Conservation (phyloP, 2,329 filamentous ascomycete genomes). For the Phaeosphaeria sp. region DNA sequence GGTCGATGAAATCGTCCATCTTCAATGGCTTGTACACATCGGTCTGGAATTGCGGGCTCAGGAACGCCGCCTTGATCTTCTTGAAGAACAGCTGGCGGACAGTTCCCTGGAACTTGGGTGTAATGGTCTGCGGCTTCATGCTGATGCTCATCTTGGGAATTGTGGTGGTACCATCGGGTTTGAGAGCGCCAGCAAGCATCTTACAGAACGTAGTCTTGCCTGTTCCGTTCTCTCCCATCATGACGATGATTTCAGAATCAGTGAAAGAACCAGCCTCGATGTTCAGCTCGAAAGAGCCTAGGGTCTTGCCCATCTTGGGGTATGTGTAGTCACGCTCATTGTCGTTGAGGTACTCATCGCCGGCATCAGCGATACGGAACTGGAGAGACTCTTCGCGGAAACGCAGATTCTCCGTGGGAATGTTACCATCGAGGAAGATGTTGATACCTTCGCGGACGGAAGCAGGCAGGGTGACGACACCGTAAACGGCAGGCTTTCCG, state of each 20-base stretch:
- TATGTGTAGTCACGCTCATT: slow-evolving; percentile 86
- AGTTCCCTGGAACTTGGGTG: slow-evolving; percentile 95
- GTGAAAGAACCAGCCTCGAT: slow-evolving; percentile 89
- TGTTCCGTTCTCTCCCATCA: slow-evolving; percentile 99
- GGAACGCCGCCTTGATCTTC: slow-evolving; percentile 96
- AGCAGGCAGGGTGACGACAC: slow-evolving; percentile 93
- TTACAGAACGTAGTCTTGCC: slow-evolving; percentile 99
- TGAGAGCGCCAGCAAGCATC: slow-evolving; percentile 89
- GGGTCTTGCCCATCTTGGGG: slow-evolving; percentile 89
- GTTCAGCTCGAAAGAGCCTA: slow-evolving; percentile 84
- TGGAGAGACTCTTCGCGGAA: slow-evolving; percentile 97
- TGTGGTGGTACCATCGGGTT: slow-evolving; percentile 80
- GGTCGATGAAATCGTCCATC: slow-evolving; percentile 98
- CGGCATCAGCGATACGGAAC: slow-evolving; percentile 89
- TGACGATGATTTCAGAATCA: slow-evolving; percentile 97
- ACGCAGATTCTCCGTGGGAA: slow-evolving; percentile 96
- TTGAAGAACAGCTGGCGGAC: slow-evolving; percentile 99
- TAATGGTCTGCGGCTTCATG: slow-evolving; percentile 99
- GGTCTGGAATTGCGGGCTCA: slow-evolving; percentile 98
- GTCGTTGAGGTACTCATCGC: slow-evolving; percentile 87
- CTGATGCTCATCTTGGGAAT: slow-evolving; percentile 95
- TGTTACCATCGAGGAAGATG: slow-evolving; percentile 97
- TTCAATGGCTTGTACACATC: slow-evolving; percentile 99
- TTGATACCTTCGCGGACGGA: slow-evolving; percentile 99
- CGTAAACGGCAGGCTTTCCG: slow-evolving; percentile 92